Conservation (phyloP, 2,329 filamentous ascomycete species). For the Albophoma yamanashiensis region DNA sequence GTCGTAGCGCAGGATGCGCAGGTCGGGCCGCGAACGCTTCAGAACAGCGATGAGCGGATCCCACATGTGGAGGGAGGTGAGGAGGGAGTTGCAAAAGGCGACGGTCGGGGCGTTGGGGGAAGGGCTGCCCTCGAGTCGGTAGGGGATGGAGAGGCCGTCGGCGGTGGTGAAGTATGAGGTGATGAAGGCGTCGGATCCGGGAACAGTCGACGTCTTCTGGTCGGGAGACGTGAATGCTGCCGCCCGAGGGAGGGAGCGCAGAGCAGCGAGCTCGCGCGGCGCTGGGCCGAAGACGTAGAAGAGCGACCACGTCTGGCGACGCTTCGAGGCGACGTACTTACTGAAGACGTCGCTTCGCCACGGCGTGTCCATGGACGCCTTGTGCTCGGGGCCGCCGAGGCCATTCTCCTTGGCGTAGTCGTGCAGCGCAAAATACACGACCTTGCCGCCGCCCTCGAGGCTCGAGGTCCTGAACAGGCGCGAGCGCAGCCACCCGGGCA, state of each 20-base stretch:
- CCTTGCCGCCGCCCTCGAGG: constrained; percentile 42
- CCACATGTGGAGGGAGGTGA: constrained; percentile 75
- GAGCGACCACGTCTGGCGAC: constrained; percentile 53
- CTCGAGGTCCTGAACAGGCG: constrained; percentile 58
- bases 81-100: constrained; percentile 69
- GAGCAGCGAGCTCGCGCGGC: constrained; percentile 53
- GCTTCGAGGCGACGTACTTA: constrained; percentile 46
- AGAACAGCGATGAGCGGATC: constrained; percentile 59
- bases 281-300: constrained; percentile 74
- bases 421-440: constrained; percentile 54
- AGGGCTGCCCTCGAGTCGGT: constrained; percentile 63
- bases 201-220: constrained; percentile 41
- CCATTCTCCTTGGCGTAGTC: constrained; percentile 62
- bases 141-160: constrained; percentile 61
- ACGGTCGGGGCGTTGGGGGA: constrained; percentile 59
- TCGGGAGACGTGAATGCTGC: constrained; percentile 45
- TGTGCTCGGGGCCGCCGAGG: constrained; percentile 52
- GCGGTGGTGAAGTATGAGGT: constrained; percentile 56
- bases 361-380: constrained; percentile 50
- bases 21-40: constrained; percentile 45
- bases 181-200: constrained; percentile 42
- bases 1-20: constrained; percentile 69
- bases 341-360: constrained; percentile 49
- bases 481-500: constrained; percentile 70
- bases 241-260: constrained; percentile 36